phyloP scores from a whole-genome alignment of 2,329 filamentous ascomycete species.

The Venturia aucupariae region DNA sequence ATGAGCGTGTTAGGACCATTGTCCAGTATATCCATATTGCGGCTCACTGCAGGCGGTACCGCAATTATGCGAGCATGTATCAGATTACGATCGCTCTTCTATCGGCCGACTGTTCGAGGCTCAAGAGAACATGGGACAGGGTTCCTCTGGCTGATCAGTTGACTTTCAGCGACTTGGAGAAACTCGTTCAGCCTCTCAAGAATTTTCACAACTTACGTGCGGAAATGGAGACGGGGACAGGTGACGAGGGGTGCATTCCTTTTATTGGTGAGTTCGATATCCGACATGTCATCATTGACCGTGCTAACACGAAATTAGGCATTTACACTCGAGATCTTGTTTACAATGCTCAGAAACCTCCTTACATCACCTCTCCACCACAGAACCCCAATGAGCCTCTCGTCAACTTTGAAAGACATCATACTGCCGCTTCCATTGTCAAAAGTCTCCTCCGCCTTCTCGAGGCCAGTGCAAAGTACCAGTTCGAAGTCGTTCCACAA shows the following conservation, averaged over 20 bases:
- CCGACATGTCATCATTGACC: constrained; percentile 17
- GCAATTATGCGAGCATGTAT: constrained; percentile 77
- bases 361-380: constrained; percentile 60
- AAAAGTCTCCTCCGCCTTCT: constrained; percentile 72
- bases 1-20: constrained; percentile 66
- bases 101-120: constrained; percentile 59
- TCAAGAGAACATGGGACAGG: constrained; percentile 61
- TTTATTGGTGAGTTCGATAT: constrained; percentile 56
- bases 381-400: constrained; percentile 46
- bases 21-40: constrained; percentile 79
- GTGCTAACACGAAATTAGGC: constrained; percentile 28
- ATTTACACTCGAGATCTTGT: constrained; percentile 75
- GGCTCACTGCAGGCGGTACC: constrained; percentile 61
- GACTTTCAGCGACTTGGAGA: constrained; percentile 60
- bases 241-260: constrained; percentile 67
- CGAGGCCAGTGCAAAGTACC: constrained; percentile 67
- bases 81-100: constrained; percentile 71
- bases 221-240: constrained; percentile 64
- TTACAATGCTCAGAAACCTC: constrained; percentile 70
- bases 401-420: constrained; percentile 76
- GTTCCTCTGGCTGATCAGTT: constrained; percentile 56
- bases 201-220: constrained; percentile 70
- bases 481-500: constrained; percentile 65
- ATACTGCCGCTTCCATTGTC: constrained; percentile 64
- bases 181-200: constrained; percentile 62